A percentile compares a stretch with the other conserved stretches of the same genome.
Conservation (phyloP, 2,329 filamentous ascomycete species). For the Harringtonia aguacate region DNA sequence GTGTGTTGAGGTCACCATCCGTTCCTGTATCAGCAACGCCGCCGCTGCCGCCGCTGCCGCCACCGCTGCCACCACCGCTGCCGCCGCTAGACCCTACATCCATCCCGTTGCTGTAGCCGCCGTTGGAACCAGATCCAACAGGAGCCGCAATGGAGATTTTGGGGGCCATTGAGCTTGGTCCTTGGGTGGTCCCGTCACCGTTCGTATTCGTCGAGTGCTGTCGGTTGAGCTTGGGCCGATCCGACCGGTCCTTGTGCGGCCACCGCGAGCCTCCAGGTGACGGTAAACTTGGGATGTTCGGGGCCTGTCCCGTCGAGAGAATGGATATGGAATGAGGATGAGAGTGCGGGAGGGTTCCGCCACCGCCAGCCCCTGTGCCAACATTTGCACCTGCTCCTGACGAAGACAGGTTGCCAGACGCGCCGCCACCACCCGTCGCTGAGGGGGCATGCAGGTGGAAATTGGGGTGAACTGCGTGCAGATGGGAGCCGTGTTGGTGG, state of each 20-base stretch:
- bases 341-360: slow-evolving; percentile 20
- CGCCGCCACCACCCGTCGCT: neutral
- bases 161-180: neutral
- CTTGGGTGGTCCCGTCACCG: neutral
- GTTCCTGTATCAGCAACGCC: neutral
- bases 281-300: slow-evolving; percentile 48
- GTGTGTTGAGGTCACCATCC: neutral
- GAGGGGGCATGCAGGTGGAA: slow-evolving; percentile 2
- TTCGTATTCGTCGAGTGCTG: slow-evolving; percentile 47
- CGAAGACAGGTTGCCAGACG: neutral
- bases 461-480: neutral
- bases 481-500: neutral
- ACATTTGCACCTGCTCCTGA: neutral
- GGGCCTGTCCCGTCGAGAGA: slow-evolving; percentile 68
- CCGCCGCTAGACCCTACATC: neutral
- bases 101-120: neutral
- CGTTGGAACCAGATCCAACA: neutral
- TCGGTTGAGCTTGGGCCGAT: slow-evolving; percentile 51
- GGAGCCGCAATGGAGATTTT: slow-evolving; percentile 1
- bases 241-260: slow-evolving; percentile 43
- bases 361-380: slow-evolving; percentile 25
- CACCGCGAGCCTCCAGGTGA: slow-evolving; percentile 35
- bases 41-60: neutral
- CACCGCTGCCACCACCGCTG: neutral
- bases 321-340: slow-evolving; percentile 53